phyloP scores from a whole-genome alignment of 768 basidiomycete genomes.

The Lentinus tigrinus region DNA sequence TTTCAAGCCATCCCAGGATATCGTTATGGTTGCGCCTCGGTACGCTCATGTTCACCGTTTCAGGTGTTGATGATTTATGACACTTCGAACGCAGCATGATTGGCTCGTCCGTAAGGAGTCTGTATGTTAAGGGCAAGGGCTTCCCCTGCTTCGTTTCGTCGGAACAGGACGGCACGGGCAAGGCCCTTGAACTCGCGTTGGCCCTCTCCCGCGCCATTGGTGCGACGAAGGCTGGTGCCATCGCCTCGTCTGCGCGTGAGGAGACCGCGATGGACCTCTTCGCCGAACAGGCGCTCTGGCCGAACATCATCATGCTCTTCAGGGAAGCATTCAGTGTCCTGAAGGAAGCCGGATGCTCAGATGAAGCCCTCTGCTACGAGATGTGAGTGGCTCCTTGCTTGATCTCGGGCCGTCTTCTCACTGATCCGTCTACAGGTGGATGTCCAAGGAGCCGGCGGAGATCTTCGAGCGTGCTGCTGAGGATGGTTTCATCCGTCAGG shows the following conservation, averaged over 20 bases:
- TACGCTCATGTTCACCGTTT: constrained; percentile 15
- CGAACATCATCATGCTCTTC: constrained; percentile 64
- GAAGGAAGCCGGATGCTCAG: constrained; percentile 63
- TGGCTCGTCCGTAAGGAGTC: constrained; percentile 60
- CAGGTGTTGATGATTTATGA: neutral
- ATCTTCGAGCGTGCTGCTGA: constrained; percentile 69
- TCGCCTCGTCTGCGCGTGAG: constrained; percentile 59
- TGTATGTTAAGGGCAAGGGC: constrained; percentile 58
- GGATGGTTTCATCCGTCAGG: constrained; percentile 61
- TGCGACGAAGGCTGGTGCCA: constrained; percentile 62
- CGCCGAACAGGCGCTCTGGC: constrained; percentile 67
- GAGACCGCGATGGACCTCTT: constrained; percentile 67
- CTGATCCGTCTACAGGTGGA: constrained; percentile 46
- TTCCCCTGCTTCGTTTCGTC: constrained; percentile 67
- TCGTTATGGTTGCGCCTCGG: constrained; percentile 70
- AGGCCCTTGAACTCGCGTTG: constrained; percentile 44
- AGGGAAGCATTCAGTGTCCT: constrained; percentile 61
- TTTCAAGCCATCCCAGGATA: constrained; percentile 52
- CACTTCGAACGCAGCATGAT: constrained; percentile 49
- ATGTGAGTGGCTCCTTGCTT: constrained; percentile 41
- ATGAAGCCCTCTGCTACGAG: constrained; percentile 66
- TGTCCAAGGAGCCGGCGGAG: constrained; percentile 70
- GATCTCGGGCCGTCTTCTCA: neutral
- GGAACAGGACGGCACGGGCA: constrained; percentile 58
- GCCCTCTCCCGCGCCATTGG: constrained; percentile 59